A percentile compares a stretch with the other conserved stretches of the same genome.
Evolutionary conservation across 108 stramenopile species (phyloP).

Genomic region (Fragilaria radians): DNA sequence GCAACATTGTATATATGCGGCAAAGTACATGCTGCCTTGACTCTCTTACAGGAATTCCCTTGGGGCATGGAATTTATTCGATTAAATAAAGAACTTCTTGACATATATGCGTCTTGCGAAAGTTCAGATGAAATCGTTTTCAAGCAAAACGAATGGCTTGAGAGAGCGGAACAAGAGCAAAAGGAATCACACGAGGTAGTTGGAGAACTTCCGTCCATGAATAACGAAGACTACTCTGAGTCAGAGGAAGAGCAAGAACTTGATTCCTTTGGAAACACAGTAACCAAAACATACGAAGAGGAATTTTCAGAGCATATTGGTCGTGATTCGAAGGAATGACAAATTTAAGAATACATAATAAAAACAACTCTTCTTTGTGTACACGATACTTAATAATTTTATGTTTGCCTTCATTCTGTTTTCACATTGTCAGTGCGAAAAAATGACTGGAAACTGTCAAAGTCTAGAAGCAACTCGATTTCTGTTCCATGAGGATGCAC

Average conservation of each 20-base stretch:
- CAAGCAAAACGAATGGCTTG: slow-evolving; percentile 83
- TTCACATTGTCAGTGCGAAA: no score
- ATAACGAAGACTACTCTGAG: slow-evolving; percentile 40
- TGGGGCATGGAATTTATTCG: slow-evolving; percentile 94
- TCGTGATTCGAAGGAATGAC: no score
- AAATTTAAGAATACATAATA: no score
- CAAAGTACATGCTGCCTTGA: slow-evolving; percentile 71
- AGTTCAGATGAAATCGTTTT: slow-evolving; percentile 72
- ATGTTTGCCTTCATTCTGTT: no score
- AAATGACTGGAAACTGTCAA: no score
- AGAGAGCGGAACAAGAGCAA: slow-evolving; percentile 44
- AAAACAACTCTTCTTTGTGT: no score
- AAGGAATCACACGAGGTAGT: not conserved
- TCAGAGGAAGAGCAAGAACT: slow-evolving; percentile 40
- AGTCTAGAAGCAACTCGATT: no score
- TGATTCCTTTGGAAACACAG: slow-evolving; percentile 62
- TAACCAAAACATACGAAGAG: no score
- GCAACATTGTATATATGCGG: slow-evolving; percentile 93
- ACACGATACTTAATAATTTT: no score
- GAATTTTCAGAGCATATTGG: no score
- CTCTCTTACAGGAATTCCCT: slow-evolving; percentile 87
- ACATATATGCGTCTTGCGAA: slow-evolving; percentile 68
- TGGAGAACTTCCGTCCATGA: slow-evolving; percentile 41
- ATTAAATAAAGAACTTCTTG: slow-evolving; percentile 81
- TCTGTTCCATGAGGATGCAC: no score